Evolutionary conservation across 73 alveolate species (phyloP).

Genomic region (Paramecium pentaurelia): DNA sequence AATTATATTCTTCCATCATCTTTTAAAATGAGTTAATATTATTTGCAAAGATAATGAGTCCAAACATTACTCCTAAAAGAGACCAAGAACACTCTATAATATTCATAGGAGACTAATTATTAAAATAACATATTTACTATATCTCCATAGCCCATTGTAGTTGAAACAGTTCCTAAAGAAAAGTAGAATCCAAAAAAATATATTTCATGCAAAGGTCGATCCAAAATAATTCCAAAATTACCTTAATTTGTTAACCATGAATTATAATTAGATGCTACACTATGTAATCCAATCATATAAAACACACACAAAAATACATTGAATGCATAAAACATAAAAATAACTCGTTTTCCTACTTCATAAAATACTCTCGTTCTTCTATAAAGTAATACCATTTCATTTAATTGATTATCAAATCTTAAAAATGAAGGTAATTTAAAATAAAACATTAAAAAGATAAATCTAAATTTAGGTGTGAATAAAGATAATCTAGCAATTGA

Average conservation of each 20-base stretch:
- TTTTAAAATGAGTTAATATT: neutral
- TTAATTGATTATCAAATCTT: neutral
- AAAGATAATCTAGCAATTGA: neutral
- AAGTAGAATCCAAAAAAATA: neutral
- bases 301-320: neutral
- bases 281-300: neutral
- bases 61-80: neutral
- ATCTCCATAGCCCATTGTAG: conserved; percentile 39
- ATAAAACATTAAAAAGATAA: neutral
- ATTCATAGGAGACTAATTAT: neutral
- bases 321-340: neutral
- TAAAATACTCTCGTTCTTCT: neutral
- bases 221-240: conserved; percentile 4
- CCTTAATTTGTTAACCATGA: conserved; percentile 2
- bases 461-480: neutral
- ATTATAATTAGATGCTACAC: neutral
- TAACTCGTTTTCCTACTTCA: neutral
- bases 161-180: neutral
- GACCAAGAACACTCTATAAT: conserved; percentile 5
- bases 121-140: neutral
- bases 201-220: neutral
- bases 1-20: conserved; percentile 24
- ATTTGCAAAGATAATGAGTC: neutral
- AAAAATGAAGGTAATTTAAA: conserved; percentile 19
- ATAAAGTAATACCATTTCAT: neutral